Evolutionary conservation across 441 rosid genomes (phyloP).

Genomic region (Eruca vesicaria): DNA sequence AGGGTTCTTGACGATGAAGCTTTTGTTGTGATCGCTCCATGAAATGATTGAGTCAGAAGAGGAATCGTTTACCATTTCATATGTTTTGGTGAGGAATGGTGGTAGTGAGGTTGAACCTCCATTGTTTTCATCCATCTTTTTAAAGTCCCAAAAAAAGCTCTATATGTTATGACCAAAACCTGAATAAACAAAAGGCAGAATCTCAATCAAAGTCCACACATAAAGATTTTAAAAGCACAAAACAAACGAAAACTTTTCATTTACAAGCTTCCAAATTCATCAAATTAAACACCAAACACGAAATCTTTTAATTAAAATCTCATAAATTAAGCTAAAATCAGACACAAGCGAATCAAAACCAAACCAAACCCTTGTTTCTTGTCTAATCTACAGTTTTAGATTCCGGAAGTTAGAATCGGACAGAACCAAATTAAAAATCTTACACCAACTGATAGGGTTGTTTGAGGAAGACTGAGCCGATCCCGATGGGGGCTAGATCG

Average conservation of each 20-base stretch:
- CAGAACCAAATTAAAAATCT: constrained; percentile 1
- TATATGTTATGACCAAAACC: neutral
- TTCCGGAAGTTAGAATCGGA: neutral
- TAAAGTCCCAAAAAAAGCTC: neutral
- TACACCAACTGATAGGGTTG: neutral
- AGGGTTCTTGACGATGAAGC: constrained; percentile 85
- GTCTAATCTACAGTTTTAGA: neutral
- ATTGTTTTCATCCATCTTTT: constrained; percentile 71
- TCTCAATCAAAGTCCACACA: neutral
- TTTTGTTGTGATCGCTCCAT: constrained; percentile 67
- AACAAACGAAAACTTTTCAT: neutral
- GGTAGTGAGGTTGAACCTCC: constrained; percentile 75
- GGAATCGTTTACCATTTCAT: constrained; percentile 91
- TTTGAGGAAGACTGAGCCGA: constrained; percentile 13
- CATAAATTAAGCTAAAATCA: neutral
- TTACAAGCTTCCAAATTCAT: neutral
- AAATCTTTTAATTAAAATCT: neutral
- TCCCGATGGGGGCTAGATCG: constrained; percentile 6
- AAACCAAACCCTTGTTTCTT: neutral
- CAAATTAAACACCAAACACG: neutral
- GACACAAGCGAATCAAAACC: neutral
- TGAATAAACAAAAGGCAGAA: neutral
- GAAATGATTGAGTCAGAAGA: constrained; percentile 73
- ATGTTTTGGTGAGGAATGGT: constrained; percentile 82
- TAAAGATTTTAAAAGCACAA: neutral